These are phyloP conservation scores for Phytopythium montanum DNA, from an alignment of 352 stramenopile species.

Conservation along the genomic window DNA sequence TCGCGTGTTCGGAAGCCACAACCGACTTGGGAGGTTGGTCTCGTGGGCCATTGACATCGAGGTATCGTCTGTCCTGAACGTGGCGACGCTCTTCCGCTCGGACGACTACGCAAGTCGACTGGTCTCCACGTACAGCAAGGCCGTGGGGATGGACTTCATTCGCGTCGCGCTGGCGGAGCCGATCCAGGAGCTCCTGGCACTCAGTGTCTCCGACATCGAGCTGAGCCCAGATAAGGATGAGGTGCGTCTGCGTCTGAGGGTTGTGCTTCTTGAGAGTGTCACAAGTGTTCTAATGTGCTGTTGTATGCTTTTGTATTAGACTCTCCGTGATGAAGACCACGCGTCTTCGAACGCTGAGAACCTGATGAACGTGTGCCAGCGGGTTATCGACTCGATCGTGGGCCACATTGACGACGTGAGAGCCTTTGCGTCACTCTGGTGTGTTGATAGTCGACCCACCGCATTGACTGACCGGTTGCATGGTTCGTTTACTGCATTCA, in stretches of 20 bases:
- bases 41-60: slow-evolving; percentile 78
- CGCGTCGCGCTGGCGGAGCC: slow-evolving; percentile 52
- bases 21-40: slow-evolving; percentile 57
- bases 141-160: slow-evolving; percentile 68
- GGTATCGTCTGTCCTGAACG: slow-evolving; percentile 65
- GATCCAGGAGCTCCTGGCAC: slow-evolving; percentile 54
- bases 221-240: slow-evolving; percentile 62
- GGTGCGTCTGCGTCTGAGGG: slow-evolving; percentile 10
- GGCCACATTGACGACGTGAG: slow-evolving; percentile 46
- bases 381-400: slow-evolving; percentile 80
- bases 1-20: slow-evolving; percentile 57
- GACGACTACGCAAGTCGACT: slow-evolving; percentile 72
- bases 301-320: slow-evolving; percentile 3
- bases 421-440: neutral
- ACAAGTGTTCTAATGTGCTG: neutral
- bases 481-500: neutral
- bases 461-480: neutral
- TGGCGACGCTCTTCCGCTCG: slow-evolving; percentile 75
- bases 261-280: neutral
- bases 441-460: neutral
- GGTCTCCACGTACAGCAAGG: slow-evolving; percentile 76
- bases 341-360: slow-evolving; percentile 61
- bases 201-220: slow-evolving; percentile 74
- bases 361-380: slow-evolving; percentile 80
- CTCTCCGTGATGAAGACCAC: slow-evolving; percentile 27